Conservation (phyloP, 441 rosid genomes). For the Erysimum cheiri region DNA sequence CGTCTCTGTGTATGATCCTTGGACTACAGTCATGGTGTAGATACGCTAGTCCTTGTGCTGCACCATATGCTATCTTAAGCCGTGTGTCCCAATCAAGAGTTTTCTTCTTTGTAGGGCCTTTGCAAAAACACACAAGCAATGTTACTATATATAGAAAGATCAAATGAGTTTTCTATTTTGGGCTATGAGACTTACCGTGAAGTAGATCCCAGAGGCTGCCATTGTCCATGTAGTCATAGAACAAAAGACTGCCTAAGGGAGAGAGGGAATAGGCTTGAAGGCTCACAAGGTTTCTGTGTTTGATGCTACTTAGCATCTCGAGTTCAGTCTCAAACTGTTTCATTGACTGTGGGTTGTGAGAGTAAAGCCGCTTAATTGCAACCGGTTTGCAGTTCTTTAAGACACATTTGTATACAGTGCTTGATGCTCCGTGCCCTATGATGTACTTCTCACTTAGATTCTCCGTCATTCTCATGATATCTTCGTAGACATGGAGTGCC, state of each 20-base stretch:
- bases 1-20: constrained; percentile 93
- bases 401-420: constrained; percentile 93
- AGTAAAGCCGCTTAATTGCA: constrained; percentile 90
- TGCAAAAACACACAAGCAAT: constrained; percentile 32
- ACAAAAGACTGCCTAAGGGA: constrained; percentile 82
- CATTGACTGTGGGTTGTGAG: constrained; percentile 81
- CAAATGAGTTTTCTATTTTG: not conserved
- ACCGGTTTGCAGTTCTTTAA: constrained; percentile 95
- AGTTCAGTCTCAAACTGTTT: constrained; percentile 96
- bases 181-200: constrained; percentile 62
- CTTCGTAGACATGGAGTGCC: constrained; percentile 98
- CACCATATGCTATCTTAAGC: constrained; percentile 87
- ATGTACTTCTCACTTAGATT: constrained; percentile 90
- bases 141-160: not conserved
- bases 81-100: constrained; percentile 86
- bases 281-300: constrained; percentile 92
- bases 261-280: constrained; percentile 93
- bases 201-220: constrained; percentile 99
- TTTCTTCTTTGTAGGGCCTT: constrained; percentile 82
- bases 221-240: constrained; percentile 96
- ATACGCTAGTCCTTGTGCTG: constrained; percentile 94
- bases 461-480: constrained; percentile 98
- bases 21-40: constrained; percentile 97
- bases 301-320: constrained; percentile 87
- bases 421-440: constrained; percentile 91